Evolutionary conservation across 768 basidiomycete genomes (phyloP), one percentile per base, ranked within the genome.

Genomic region (Suillus subluteus): DNA sequence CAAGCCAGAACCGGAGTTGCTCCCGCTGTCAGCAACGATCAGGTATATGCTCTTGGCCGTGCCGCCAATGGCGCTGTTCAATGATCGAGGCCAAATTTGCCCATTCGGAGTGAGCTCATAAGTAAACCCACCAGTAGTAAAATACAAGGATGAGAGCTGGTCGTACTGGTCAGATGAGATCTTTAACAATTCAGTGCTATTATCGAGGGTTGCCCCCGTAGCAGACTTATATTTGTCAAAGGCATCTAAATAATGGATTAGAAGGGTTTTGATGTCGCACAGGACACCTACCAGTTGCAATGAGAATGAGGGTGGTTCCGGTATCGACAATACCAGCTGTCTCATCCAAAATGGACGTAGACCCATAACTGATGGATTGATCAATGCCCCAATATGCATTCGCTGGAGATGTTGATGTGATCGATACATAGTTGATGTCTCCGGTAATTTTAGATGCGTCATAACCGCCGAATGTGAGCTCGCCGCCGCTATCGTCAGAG

Each of bases 381-480:
- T 80, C 61, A 61, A 81, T 76, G 21, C 80, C 80, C 74, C 75
- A 81, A 68, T 68, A 81, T 11, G 38, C 6, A 56, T 67, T 75
- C 3, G 81, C 71, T 12, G 79, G 79, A 32, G 55, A 70, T 6
- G 75, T 78, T 13, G 48, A 44, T 13, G 79, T 81, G 59, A 78
- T 44, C 4, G 79, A 70, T 1, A 71, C 76, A 63, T 66, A 78
- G 71, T 62, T 67, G 64, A 81, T 73, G 4, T 67, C n/a, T 56
- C 79, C 79, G 3, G 72, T 75, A 68, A 74, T 76, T 69, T 78
- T 80, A 50, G 62, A 66, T 4, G 73, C 64, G 67, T 80, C 76
- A 44, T 67, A 73, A 40, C 76, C 78, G 26, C 80, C 80, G 58
- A 80, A 80, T n/a, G 78, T 80, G 54, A 81, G 67, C 65, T 80